These are phyloP conservation scores for Mytilinidion resinicola DNA, from an alignment of 495 filamentous ascomycete genomes.

Conservation along the genomic window DNA sequence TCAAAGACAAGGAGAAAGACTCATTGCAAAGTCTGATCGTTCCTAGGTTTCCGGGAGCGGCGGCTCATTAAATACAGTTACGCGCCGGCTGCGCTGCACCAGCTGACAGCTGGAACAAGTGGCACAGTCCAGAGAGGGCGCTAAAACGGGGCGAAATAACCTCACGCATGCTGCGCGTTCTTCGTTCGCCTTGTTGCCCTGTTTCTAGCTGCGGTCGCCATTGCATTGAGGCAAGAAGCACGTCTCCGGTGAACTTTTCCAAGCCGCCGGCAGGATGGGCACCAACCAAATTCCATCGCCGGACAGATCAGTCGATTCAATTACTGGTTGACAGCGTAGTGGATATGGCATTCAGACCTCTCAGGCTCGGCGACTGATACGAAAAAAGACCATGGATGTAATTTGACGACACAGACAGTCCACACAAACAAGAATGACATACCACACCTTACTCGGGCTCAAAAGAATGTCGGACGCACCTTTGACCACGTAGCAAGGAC, in stretches of 20 bases:
- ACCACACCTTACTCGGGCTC: too few species aligned
- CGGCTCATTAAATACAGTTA: conserved; percentile 20
- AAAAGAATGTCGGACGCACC: too few species aligned
- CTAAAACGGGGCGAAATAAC: neutral
- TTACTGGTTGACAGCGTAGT: neutral
- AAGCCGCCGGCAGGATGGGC: neutral
- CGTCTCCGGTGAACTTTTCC: neutral
- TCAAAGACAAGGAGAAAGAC: conserved; percentile 7
- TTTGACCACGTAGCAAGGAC: too few species aligned
- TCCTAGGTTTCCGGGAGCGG: conserved; percentile 8
- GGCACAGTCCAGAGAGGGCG: neutral
- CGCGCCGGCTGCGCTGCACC: neutral
- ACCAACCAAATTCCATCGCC: neutral
- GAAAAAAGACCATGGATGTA: neutral
- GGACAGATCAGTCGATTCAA: neutral
- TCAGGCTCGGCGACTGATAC: neutral
- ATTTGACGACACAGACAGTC: too few species aligned
- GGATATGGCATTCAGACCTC: neutral
- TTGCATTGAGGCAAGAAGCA: neutral
- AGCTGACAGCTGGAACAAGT: neutral
- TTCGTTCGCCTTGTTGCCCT: neutral
- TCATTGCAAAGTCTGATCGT: conserved; percentile 4
- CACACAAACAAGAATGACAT: too few species aligned
- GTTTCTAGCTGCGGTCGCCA: neutral
- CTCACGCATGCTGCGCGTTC: neutral